Evolutionary conservation across 2,329 filamentous ascomycete genomes (phyloP), one percentile per base, ranked within the genome.

Genomic region (Clarireedia monteithiana): DNA sequence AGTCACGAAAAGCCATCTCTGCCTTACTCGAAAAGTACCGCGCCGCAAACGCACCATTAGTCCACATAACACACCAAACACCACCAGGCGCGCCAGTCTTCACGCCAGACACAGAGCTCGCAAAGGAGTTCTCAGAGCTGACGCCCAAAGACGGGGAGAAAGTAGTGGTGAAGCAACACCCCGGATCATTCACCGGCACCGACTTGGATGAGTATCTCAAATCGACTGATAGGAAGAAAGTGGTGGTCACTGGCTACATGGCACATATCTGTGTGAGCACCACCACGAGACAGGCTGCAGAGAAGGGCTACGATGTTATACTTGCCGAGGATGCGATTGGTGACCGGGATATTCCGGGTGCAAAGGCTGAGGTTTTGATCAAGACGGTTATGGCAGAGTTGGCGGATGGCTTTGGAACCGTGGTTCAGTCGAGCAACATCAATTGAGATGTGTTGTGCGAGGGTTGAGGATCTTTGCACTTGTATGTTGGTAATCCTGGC

Each of bases 241-340:
- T 87, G 30, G 83, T 88, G 5, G 63, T 85, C 52, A 2, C 56
- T 3, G 82, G 81, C 0, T 84, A 84, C 65, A 84, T 83, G 79
- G 83, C 85, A 2, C 84, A 88, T 67, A 79, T 88, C 1, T 77
- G 73, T 79, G 83, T 75, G 69, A 86, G 58, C 72, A 82, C 82
- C 0, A 88, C 85, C 0, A 81, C 84, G 0, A 73, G 84, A 20
- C 20, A 20, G 20, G 20, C 20, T 20, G 20, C 20, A 46, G 78
- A 88, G 67, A 72, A 75, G 36, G 85, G 20, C 20, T 20, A 82
- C 64, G 83, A 88, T 64, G 78, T 86, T 24, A 55, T 86, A 1
- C 66, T 88, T 23, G 79, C 76, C 0, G 73, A 78, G 62, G 85
- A 86, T 66, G 83, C 75, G 0, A 77, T 88, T 39, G 84, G 85